Evolutionary conservation across 2,329 filamentous ascomycete species (phyloP).

Genomic region (Penicillium sp.): DNA sequence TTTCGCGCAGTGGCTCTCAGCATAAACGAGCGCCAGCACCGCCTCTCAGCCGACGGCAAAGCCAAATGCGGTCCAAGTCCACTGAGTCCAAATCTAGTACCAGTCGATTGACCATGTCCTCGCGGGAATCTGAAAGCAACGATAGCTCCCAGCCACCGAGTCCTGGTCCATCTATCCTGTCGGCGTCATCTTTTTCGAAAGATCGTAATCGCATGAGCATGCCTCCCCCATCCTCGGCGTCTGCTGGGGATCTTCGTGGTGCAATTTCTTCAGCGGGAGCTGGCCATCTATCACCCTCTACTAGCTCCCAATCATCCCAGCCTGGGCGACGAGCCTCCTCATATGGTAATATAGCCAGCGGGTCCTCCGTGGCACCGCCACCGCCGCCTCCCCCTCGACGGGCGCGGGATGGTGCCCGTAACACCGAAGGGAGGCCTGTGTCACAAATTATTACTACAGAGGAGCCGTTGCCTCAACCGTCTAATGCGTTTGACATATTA

Average conservation of each 20-base stretch:
- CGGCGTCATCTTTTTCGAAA: constrained; percentile 9
- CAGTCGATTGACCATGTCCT: constrained; percentile 37
- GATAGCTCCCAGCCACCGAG: constrained; percentile 29
- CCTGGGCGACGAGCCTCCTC: constrained; percentile 32
- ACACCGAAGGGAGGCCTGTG: constrained; percentile 27
- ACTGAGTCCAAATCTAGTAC: constrained; percentile 34
- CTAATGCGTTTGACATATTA: constrained; percentile 61
- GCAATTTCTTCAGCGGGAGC: constrained; percentile 3
- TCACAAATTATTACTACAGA: constrained; percentile 25
- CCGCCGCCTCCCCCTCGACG: constrained; percentile 51
- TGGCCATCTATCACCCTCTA: constrained; percentile 21
- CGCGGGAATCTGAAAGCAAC: constrained; percentile 49
- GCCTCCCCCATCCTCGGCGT: constrained; percentile 16
- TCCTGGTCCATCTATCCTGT: constrained; percentile 25
- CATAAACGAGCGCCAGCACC: constrained; percentile 50
- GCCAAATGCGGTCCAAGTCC: constrained; percentile 44
- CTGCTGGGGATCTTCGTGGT: constrained; percentile 12
- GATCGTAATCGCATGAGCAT: constrained; percentile 24
- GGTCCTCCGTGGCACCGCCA: constrained; percentile 39
- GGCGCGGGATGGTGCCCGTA: constrained; percentile 44
- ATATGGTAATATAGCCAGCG: constrained; percentile 21
- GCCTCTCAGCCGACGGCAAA: constrained; percentile 51
- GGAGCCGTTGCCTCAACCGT: constrained; percentile 36
- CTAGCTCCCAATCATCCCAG: constrained; percentile 16
- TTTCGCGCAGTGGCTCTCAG: constrained; percentile 34